phyloP scores from a whole-genome alignment of 2,329 filamentous ascomycete species.

The Beauveria pseudobassiana region DNA sequence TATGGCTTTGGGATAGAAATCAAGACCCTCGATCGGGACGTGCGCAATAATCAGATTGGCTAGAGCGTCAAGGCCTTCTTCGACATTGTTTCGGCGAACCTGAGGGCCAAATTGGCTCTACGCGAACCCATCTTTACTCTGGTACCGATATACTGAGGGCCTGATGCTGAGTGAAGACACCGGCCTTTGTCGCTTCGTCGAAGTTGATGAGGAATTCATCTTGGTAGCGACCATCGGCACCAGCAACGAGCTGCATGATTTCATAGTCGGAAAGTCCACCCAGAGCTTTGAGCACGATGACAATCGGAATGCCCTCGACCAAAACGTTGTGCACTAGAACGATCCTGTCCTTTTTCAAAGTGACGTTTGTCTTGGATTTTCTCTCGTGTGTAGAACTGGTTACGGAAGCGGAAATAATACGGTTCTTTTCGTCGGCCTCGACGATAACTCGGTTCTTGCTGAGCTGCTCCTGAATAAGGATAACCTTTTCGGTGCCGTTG shows the following conservation, averaged over 20 bases:
- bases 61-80: conserved; percentile 88
- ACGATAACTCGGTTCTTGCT: conserved; percentile 99
- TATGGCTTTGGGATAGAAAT: conserved; percentile 94
- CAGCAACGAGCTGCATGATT: conserved; percentile 84
- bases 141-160: conserved; percentile 82
- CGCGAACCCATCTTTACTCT: conserved; percentile 81
- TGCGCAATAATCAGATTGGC: conserved; percentile 92
- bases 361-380: conserved; percentile 95
- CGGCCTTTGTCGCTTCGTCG: conserved; percentile 77
- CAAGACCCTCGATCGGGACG: conserved; percentile 81
- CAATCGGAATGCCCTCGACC: conserved; percentile 88
- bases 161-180: conserved; percentile 88
- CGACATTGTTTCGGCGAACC: conserved; percentile 69
- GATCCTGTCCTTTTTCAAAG: conserved; percentile 88
- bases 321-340: conserved; percentile 88
- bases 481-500: conserved; percentile 96
- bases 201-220: conserved; percentile 95
- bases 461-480: conserved; percentile 94
- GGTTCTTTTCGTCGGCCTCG: conserved; percentile 85
- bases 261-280: conserved; percentile 92
- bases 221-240: conserved; percentile 80
- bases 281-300: conserved; percentile 86
- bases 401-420: conserved; percentile 88
- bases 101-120: conserved; percentile 45
- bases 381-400: conserved; percentile 96